phyloP scores from a whole-genome alignment of 352 stramenopile species.

The Phytophthora agathidicida region DNA sequence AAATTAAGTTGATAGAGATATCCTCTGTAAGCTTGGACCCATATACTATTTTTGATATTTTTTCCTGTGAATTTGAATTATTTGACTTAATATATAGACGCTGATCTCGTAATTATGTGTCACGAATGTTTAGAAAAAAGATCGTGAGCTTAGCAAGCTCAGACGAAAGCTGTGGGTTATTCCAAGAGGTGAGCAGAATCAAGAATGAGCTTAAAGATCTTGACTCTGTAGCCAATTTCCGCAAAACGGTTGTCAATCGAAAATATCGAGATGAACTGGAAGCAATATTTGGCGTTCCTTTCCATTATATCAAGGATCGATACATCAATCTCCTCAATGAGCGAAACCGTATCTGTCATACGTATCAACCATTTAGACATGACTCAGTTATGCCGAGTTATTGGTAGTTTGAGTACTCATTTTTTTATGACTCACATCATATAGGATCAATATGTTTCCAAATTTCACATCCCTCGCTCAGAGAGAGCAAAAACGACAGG shows the following conservation, averaged over 20 bases:
- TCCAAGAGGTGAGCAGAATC: conserved; percentile 10
- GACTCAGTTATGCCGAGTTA: conserved; percentile 9
- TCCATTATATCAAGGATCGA: conserved; percentile 3
- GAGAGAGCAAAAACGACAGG: too few species aligned
- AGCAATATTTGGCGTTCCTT: conserved; percentile 8
- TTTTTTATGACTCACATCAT: conserved; percentile 5
- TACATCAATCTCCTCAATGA: conserved; percentile 7
- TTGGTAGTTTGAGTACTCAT: background rate
- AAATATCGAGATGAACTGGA: conserved; percentile 3
- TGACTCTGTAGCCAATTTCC: conserved; percentile 5
- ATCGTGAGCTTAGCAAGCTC: conserved; percentile 2
- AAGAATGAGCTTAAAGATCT: background rate
- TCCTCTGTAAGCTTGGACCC: background rate
- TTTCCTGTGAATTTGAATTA: background rate
- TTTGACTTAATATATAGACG: background rate
- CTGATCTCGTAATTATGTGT: conserved; percentile 1
- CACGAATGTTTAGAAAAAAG: background rate
- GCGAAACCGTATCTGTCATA: conserved; percentile 7
- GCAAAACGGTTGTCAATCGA: background rate
- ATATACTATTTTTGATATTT: conserved; percentile 4
- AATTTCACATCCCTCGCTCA: conserved; percentile 17
- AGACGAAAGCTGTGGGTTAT: conserved; percentile 11
- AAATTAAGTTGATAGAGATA: background rate
- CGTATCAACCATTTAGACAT: background rate
- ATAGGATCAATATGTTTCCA: conserved; percentile 20